A percentile compares a stretch with the other conserved stretches of the same genome.
phyloP scores from a whole-genome alignment of 2,329 filamentous ascomycete genomes.

The Xylogone sp. region DNA sequence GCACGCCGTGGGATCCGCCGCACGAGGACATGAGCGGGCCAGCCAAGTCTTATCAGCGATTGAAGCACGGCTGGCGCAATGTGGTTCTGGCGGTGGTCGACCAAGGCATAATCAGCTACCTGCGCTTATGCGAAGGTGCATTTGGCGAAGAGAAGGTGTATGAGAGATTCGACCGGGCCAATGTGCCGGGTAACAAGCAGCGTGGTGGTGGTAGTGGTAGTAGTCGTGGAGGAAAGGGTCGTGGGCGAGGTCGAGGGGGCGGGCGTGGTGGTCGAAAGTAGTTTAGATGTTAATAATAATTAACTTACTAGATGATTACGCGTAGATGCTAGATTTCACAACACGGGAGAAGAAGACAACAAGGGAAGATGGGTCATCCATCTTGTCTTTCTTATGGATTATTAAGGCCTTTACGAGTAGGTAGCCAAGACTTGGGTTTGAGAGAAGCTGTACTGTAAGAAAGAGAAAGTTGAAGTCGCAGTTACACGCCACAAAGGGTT shows the following conservation, averaged over 20 bases:
- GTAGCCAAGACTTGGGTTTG: no score
- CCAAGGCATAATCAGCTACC: conserved; percentile 82
- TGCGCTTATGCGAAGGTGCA: conserved; percentile 73
- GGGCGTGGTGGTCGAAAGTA: conserved; percentile 30
- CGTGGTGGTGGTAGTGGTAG: no score
- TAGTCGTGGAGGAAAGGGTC: conserved; percentile 10
- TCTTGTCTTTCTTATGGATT: no score
- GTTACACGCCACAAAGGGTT: no score
- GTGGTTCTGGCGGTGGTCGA: conserved; percentile 87
- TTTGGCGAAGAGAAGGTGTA: conserved; percentile 75
- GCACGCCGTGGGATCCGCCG: conserved; percentile 66
- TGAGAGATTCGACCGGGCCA: conserved; percentile 48
- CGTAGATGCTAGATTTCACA: no score
- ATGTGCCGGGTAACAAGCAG: conserved; percentile 34
- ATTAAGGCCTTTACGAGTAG: no score
- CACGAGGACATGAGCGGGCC: conserved; percentile 32
- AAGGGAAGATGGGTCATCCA: no score
- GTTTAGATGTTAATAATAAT: not conserved
- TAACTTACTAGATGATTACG: not conserved
- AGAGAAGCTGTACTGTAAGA: no score
- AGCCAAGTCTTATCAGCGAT: conserved; percentile 64
- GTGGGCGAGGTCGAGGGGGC: conserved; percentile 31
- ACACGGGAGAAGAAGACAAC: no score
- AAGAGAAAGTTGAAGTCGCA: no score
- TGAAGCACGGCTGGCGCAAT: conserved; percentile 82